Percentiles rank a stretch among this genome's conserved stretches.
phyloP scores from a whole-genome alignment of 2,329 filamentous ascomycete species.

The Monascus ruber region DNA sequence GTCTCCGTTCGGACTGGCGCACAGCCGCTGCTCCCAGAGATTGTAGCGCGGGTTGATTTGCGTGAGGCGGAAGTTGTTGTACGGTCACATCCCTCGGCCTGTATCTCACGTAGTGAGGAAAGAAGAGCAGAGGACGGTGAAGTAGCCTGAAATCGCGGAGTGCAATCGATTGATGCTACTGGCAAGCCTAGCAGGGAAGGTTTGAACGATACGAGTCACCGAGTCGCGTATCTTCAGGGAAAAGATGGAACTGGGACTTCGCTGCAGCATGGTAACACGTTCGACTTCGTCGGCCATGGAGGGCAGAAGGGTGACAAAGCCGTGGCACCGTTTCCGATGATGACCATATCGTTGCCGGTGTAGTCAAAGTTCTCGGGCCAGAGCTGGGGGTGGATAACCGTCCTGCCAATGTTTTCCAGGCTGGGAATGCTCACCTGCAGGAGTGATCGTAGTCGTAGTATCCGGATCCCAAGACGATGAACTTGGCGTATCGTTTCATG shows the following conservation, averaged over 20 bases:
- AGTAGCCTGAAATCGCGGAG: neutral
- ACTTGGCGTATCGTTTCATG: constrained; percentile 18
- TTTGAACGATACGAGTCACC: neutral
- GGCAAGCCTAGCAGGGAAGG: neutral
- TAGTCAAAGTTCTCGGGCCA: constrained; percentile 58
- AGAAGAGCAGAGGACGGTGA: constrained; percentile 19
- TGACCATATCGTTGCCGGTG: constrained; percentile 51
- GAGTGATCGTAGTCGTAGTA: constrained; percentile 59
- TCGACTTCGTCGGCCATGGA: constrained; percentile 50
- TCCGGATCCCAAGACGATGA: constrained; percentile 48
- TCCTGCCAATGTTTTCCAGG: constrained; percentile 50
- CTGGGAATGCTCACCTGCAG: constrained; percentile 51
- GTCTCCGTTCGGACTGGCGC: constrained; percentile 36
- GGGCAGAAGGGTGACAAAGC: constrained; percentile 63
- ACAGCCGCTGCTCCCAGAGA: constrained; percentile 33
- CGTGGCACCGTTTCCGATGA: constrained; percentile 66
- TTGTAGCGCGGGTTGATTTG: constrained; percentile 36
- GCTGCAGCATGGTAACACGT: constrained; percentile 64
- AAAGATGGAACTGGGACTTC: constrained; percentile 58
- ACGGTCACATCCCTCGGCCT: neutral
- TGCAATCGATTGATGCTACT: neutral
- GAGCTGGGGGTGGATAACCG: constrained; percentile 56
- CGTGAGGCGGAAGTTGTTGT: constrained; percentile 2
- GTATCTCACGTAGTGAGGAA: neutral
- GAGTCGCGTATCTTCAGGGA: constrained; percentile 20